Evolutionary conservation across 2,329 filamentous ascomycete species (phyloP).

Genomic region (Fusarium sp.): DNA sequence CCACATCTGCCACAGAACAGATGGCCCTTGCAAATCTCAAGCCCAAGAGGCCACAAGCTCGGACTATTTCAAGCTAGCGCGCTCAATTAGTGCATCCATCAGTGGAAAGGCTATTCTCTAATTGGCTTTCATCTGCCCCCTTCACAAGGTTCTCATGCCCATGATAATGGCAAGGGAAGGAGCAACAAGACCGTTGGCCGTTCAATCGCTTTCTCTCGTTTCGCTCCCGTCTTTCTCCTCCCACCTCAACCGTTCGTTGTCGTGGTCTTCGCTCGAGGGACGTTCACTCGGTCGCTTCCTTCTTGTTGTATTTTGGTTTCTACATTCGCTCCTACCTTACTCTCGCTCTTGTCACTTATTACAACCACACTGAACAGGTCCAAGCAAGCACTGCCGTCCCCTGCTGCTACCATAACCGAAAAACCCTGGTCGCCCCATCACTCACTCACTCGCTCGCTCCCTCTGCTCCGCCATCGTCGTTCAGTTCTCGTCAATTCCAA

Average conservation of each 20-base stretch:
- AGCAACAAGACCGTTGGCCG: slow-evolving; percentile 30
- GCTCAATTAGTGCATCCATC: slow-evolving; percentile 14
- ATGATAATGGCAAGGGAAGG: slow-evolving; percentile 35
- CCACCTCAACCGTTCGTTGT: slow-evolving; percentile 26
- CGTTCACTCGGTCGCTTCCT: slow-evolving; percentile 15
- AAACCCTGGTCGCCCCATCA: slow-evolving; percentile 30
- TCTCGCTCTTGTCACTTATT: slow-evolving; percentile 22
- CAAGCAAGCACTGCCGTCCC: slow-evolving; percentile 12
- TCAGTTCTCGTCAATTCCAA: slow-evolving; percentile 37
- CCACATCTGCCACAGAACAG: slow-evolving; percentile 8
- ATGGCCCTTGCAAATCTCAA: slow-evolving; percentile 9
- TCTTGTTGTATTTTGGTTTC: slow-evolving; percentile 12
- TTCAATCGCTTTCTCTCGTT: slow-evolving; percentile 24
- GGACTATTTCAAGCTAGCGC: slow-evolving; percentile 21
- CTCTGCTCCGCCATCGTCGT: slow-evolving; percentile 29
- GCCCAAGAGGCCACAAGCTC: slow-evolving; percentile 24
- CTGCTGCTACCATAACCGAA: slow-evolving; percentile 30
- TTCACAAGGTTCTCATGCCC: slow-evolving; percentile 17
- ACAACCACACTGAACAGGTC: slow-evolving; percentile 5
- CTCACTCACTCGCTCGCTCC: slow-evolving; percentile 29
- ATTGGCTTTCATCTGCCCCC: slow-evolving; percentile 25
- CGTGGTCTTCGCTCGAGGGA: slow-evolving; percentile 23
- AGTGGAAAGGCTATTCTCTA: slow-evolving; percentile 2
- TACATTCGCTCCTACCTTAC: slow-evolving; percentile 18
- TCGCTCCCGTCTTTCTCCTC: slow-evolving; percentile 2